Evolutionary conservation across 768 basidiomycete genomes (phyloP).

Genomic region (Leccinum barrowsii): DNA sequence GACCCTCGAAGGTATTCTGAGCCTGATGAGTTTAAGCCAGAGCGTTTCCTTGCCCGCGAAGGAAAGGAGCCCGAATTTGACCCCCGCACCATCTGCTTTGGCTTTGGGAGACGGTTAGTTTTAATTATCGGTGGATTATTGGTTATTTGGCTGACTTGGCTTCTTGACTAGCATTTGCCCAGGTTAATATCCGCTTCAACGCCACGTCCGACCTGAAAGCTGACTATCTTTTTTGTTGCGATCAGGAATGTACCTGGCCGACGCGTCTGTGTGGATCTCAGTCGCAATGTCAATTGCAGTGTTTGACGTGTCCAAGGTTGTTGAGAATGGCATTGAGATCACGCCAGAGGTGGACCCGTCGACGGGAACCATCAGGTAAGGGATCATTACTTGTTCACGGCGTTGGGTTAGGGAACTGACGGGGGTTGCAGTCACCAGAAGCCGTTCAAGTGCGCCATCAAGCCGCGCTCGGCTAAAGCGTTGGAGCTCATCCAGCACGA

Average conservation of each 20-base stretch:
- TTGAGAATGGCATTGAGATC: conserved; percentile 45
- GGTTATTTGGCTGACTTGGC: conserved; percentile 7
- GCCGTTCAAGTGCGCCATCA: conserved; percentile 58
- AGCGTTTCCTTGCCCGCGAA: conserved; percentile 47
- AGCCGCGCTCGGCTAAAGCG: conserved; percentile 58
- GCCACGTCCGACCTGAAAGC: conserved; percentile 22
- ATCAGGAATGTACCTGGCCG: conserved; percentile 50
- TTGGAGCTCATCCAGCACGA: conserved; percentile 51
- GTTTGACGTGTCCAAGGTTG: conserved; percentile 44
- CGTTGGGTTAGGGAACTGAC: background rate
- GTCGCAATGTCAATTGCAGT: conserved; percentile 44
- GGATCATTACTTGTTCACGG: background rate
- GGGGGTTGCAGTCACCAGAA: conserved; percentile 46
- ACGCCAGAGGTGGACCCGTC: conserved; percentile 56
- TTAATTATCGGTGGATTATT: conserved; percentile 1
- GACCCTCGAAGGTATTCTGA: conserved; percentile 43
- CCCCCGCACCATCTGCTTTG: conserved; percentile 61
- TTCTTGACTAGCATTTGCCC: conserved; percentile 24
- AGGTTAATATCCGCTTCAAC: conserved; percentile 13
- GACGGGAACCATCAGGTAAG: conserved; percentile 61
- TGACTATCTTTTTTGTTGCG: conserved; percentile 1
- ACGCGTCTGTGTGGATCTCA: conserved; percentile 45
- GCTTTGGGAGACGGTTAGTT: conserved; percentile 60
- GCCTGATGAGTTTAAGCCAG: conserved; percentile 56
- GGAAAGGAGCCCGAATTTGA: conserved; percentile 45